A percentile compares a stretch with the other conserved stretches of the same genome.
phyloP scores from a whole-genome alignment of 2,329 filamentous ascomycete species.

The Aspergillus costaricaensis region DNA sequence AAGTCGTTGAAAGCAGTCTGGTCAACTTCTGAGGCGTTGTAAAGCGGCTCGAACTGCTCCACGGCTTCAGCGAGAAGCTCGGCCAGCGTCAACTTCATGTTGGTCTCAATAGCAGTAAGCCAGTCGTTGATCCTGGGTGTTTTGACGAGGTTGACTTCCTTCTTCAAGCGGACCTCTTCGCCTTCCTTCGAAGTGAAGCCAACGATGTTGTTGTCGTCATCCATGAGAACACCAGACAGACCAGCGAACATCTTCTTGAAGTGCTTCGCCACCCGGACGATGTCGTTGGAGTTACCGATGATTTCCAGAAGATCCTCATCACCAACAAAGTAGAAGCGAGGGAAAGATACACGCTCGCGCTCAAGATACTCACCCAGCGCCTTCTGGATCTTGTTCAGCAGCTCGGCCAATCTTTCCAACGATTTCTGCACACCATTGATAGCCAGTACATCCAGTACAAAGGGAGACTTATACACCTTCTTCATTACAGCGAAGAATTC shows the following conservation, averaged over 20 bases:
- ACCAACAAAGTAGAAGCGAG: constrained; percentile 98
- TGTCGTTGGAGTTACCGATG: constrained; percentile 99
- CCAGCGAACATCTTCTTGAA: constrained; percentile 99
- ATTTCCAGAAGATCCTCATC: constrained; percentile 98
- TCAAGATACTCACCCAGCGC: constrained; percentile 97
- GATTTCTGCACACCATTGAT: constrained; percentile 97
- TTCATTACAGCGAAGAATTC: constrained; percentile 99
- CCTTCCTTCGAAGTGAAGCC: constrained; percentile 95
- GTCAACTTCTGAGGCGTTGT: constrained; percentile 71
- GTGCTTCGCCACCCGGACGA: constrained; percentile 92
- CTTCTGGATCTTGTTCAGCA: constrained; percentile 99
- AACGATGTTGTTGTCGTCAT: constrained; percentile 84
- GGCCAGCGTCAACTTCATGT: constrained; percentile 92
- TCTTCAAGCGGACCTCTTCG: constrained; percentile 83
- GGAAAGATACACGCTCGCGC: constrained; percentile 95
- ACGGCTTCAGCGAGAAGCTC: constrained; percentile 87
- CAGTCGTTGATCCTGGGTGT: constrained; percentile 98
- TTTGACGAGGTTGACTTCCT: constrained; percentile 87
- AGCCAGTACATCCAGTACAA: constrained; percentile 91
- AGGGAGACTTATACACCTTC: constrained; percentile 95
- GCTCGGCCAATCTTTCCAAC: constrained; percentile 89
- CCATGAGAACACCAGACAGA: constrained; percentile 84
- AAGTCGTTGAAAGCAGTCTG: constrained; percentile 72
- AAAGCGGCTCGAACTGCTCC: constrained; percentile 76
- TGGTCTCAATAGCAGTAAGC: constrained; percentile 87